Evolutionary conservation across 805 yeast genomes (phyloP).

Genomic region (Nakazawaea ishiwadae): DNA sequence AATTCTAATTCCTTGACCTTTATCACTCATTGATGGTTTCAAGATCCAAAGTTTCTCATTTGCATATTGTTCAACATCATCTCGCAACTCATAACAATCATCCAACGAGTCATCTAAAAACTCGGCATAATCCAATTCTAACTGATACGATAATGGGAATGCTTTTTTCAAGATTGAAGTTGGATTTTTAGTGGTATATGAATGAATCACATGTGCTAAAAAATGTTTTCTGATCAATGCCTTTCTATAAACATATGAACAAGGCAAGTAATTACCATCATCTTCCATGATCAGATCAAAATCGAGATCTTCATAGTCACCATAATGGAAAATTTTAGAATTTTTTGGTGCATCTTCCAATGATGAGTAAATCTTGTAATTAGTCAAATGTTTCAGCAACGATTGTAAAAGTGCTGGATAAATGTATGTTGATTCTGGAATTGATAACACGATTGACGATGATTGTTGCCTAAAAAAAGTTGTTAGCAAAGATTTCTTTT

Average conservation of each 20-base stretch:
- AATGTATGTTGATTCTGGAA: conserved; percentile 35
- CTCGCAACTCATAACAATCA: conserved; percentile 84
- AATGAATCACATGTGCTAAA: conserved; percentile 77
- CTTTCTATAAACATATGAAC: conserved; percentile 84
- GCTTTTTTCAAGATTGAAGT: conserved; percentile 51
- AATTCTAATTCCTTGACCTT: conserved; percentile 91
- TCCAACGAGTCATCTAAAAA: conserved; percentile 91
- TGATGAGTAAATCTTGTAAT: conserved; percentile 6
- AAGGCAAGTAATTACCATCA: conserved; percentile 51
- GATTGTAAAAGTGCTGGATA: conserved; percentile 37
- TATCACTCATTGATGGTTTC: conserved; percentile 96
- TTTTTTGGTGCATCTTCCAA: conserved; percentile 13
- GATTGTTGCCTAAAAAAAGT: too few species aligned
- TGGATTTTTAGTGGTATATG: conserved; percentile 72
- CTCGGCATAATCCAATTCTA: conserved; percentile 94
- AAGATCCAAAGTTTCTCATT: conserved; percentile 67
- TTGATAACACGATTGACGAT: conserved; percentile 27
- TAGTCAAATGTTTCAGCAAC: conserved; percentile 19
- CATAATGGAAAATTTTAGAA: conserved; percentile 61
- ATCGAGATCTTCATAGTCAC: conserved; percentile 86
- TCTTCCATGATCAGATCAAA: conserved; percentile 54
- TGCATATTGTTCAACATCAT: conserved; percentile 59
- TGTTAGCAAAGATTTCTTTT: too few species aligned
- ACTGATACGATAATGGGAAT: conserved; percentile 69
- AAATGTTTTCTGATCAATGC: conserved; percentile 89